Percentiles rank a stretch among this genome's conserved stretches.
These are phyloP conservation scores for Alternaria postmessia DNA, from an alignment of 2,329 filamentous ascomycete species.

Conservation along the genomic window DNA sequence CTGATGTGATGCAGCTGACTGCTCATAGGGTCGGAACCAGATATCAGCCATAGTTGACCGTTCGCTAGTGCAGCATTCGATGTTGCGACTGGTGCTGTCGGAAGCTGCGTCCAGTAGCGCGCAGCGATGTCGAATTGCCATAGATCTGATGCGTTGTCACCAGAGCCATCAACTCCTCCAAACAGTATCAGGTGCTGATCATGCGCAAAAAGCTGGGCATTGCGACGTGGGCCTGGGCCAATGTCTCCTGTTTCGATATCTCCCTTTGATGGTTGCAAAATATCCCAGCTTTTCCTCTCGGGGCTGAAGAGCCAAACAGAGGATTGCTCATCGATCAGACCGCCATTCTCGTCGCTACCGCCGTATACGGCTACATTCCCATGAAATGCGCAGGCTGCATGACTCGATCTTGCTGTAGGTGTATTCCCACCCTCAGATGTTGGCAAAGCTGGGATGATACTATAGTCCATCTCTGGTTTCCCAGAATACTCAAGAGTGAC, in stretches of 20 bases:
- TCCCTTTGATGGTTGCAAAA: constrained; percentile 24
- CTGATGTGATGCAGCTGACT: constrained; percentile 40
- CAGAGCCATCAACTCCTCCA: constrained; percentile 36
- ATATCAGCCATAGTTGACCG: constrained; percentile 52
- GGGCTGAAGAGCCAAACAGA: constrained; percentile 54
- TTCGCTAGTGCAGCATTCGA: constrained; percentile 49
- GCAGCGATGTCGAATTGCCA: constrained; percentile 37
- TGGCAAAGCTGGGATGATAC: constrained; percentile 53
- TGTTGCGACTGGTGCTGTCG: constrained; percentile 37
- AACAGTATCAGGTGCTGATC: constrained; percentile 34
- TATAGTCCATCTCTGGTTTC: constrained; percentile 50
- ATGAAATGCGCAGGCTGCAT: constrained; percentile 53
- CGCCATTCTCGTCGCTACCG: constrained; percentile 43
- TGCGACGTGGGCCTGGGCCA: constrained; percentile 30
- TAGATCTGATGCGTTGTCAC: constrained; percentile 34
- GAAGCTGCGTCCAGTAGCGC: constrained; percentile 35
- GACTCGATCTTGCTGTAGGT: constrained; percentile 47
- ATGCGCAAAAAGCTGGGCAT: constrained; percentile 32
- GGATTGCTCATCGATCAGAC: constrained; percentile 47
- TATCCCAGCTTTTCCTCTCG: constrained; percentile 38
- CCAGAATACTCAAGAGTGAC: constrained; percentile 47
- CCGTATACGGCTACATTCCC: constrained; percentile 53
- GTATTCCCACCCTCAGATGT: constrained; percentile 41
- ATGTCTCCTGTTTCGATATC: constrained; percentile 19
- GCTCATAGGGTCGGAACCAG: constrained; percentile 43